Conservation (phyloP, 495 filamentous ascomycete genomes). For the Neurospora africana region DNA sequence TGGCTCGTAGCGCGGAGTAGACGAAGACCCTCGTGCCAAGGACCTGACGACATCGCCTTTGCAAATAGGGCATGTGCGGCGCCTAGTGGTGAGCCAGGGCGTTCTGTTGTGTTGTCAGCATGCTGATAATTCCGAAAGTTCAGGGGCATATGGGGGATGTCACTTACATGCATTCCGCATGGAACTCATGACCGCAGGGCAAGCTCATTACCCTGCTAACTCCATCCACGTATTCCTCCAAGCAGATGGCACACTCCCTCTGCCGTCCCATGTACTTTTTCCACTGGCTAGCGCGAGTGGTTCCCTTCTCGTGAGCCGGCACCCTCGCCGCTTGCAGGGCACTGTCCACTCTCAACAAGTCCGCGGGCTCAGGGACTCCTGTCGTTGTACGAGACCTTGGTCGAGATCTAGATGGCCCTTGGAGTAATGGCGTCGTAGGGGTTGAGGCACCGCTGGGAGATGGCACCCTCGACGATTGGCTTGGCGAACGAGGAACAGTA, state of each 20-base stretch:
- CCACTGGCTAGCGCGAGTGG: slow-evolving; percentile 46
- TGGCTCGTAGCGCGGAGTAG: slow-evolving; percentile 35
- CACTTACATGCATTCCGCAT: slow-evolving; percentile 96
- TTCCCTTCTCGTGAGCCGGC: slow-evolving; percentile 39
- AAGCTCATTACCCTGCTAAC: slow-evolving; percentile 93
- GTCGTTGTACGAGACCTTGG: slow-evolving; percentile 59
- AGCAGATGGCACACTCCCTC: slow-evolving; percentile 91
- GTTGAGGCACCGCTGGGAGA: slow-evolving; percentile 47
- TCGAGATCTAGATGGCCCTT: slow-evolving; percentile 43
- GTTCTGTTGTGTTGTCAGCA: slow-evolving; percentile 50
- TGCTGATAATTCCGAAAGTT: background rate
- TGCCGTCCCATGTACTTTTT: slow-evolving; percentile 79
- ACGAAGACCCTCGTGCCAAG: slow-evolving; percentile 37
- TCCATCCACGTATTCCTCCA: slow-evolving; percentile 94
- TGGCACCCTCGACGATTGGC: slow-evolving; percentile 44
- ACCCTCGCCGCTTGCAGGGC: slow-evolving; percentile 22
- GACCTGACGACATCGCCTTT: slow-evolving; percentile 84
- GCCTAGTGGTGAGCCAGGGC: slow-evolving; percentile 92
- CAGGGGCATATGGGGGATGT: background rate
- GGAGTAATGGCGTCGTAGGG: slow-evolving; percentile 67
- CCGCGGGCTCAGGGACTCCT: slow-evolving; percentile 39
- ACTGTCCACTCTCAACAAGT: slow-evolving; percentile 25
- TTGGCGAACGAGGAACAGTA: slow-evolving; percentile 56
- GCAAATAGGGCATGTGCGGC: slow-evolving; percentile 93
- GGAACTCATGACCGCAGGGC: slow-evolving; percentile 98